Evolutionary conservation across 768 basidiomycete genomes (phyloP).

Genomic region (Psilocybe tampanensis): DNA sequence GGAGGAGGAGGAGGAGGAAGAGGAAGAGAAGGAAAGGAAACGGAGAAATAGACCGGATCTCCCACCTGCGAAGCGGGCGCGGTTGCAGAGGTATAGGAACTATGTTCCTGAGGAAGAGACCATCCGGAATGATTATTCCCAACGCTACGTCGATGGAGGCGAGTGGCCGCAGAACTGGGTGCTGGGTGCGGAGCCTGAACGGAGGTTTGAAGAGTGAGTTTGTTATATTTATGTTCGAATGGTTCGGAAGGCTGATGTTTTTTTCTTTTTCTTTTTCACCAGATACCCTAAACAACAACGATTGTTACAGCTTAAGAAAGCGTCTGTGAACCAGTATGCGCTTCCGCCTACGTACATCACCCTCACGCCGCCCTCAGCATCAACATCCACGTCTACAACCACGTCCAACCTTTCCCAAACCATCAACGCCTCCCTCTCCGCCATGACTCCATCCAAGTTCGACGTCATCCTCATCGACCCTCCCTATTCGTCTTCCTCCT

Average conservation of each 20-base stretch:
- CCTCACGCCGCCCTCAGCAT: slow-evolving; percentile 53
- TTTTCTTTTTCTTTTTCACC: slow-evolving; percentile 1
- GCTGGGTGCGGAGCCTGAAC: slow-evolving; percentile 84
- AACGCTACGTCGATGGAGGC: slow-evolving; percentile 87
- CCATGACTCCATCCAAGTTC: slow-evolving; percentile 72
- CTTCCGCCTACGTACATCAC: slow-evolving; percentile 76
- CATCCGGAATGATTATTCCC: slow-evolving; percentile 93
- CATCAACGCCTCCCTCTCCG: slow-evolving; percentile 49
- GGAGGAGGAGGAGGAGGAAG: neutral
- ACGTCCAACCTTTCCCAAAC: neutral
- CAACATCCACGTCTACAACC: too few relatives aligned
- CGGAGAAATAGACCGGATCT: slow-evolving; percentile 35
- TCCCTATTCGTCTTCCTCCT: slow-evolving; percentile 71
- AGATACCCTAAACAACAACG: slow-evolving; percentile 96
- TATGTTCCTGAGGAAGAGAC: slow-evolving; percentile 96
- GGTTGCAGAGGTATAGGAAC: slow-evolving; percentile 70
- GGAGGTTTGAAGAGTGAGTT: slow-evolving; percentile 92
- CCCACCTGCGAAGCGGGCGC: slow-evolving; percentile 74
- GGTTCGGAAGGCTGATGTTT: too few relatives aligned
- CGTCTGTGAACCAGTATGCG: slow-evolving; percentile 68
- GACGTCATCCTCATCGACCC: slow-evolving; percentile 93
- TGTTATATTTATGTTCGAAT: too few relatives aligned
- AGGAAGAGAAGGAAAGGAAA: slow-evolving; percentile 2
- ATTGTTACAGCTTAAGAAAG: slow-evolving; percentile 80
- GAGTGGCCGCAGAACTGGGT: slow-evolving; percentile 96